A percentile compares a stretch with the other conserved stretches of the same genome.
These are phyloP conservation scores for Auriculariales sp. DNA, from an alignment of 768 basidiomycete genomes.

Conservation along the genomic window DNA sequence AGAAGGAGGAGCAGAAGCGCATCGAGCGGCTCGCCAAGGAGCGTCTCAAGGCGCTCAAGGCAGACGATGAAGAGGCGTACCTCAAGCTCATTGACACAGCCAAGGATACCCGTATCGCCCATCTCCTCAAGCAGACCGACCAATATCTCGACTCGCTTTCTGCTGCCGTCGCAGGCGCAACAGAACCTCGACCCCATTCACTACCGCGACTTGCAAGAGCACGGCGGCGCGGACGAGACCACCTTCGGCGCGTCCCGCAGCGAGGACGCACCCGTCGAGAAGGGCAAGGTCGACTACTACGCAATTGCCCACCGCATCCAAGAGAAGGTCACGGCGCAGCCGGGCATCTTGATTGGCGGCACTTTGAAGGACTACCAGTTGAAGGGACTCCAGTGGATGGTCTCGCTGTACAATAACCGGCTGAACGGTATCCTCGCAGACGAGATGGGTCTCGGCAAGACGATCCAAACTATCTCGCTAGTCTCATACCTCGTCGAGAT, in stretches of 20 bases:
- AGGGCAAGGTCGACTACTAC: constrained; percentile 85
- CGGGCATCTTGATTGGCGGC: constrained; percentile 64
- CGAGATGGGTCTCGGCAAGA: constrained; percentile 96
- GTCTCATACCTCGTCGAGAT: constrained; percentile 85
- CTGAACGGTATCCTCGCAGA: constrained; percentile 92
- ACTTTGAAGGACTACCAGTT: constrained; percentile 90
- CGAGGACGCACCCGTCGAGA: constrained; percentile 35
- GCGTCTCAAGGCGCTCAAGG: constrained; percentile 92
- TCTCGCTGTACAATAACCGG: constrained; percentile 90
- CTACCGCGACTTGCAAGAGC: constrained; percentile 40
- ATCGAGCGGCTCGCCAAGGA: constrained; percentile 94
- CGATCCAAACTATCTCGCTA: constrained; percentile 90
- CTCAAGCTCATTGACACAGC: constrained; percentile 98
- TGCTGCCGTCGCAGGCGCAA: constrained; percentile 82
- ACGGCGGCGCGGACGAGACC: constrained; percentile 64
- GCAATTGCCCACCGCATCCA: constrained; percentile 85
- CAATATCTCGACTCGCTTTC: constrained; percentile 88
- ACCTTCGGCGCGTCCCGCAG: constrained; percentile 77
- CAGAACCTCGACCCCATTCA: constrained; percentile 50
- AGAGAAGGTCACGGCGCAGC: constrained; percentile 70
- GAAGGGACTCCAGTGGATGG: constrained; percentile 97
- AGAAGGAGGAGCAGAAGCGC: constrained; percentile 96
- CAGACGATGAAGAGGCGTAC: constrained; percentile 99
- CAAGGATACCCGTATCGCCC: constrained; percentile 97
- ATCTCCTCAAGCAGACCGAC: constrained; percentile 88